phyloP scores from a whole-genome alignment of 1,284 basidiomycete genomes.

The Phaffia rhodozyma region DNA sequence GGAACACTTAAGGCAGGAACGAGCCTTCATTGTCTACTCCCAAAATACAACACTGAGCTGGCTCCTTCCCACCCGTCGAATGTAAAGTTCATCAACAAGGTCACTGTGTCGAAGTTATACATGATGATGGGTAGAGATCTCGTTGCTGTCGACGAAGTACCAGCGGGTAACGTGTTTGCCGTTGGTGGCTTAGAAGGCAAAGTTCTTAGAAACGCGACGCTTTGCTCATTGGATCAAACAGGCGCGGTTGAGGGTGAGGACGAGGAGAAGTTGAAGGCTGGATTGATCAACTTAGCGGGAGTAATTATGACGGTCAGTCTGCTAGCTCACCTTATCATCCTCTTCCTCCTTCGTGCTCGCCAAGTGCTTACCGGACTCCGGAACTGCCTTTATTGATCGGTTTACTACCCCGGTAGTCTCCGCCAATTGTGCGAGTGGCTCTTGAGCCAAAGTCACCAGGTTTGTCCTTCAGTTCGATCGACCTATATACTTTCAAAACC shows the following conservation, averaged over 20 bases:
- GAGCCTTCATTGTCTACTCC: slow-evolving; percentile 62
- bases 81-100: slow-evolving; percentile 49
- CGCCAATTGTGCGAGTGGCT: slow-evolving; percentile 91
- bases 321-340: background rate
- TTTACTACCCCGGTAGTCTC: slow-evolving; percentile 40
- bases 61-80: slow-evolving; percentile 59
- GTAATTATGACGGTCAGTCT: slow-evolving; percentile 53
- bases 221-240: slow-evolving; percentile 49
- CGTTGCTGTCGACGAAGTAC: slow-evolving; percentile 65
- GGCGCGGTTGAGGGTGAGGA: slow-evolving; percentile 32
- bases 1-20: slow-evolving; percentile 62
- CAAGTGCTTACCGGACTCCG: slow-evolving; percentile 9
- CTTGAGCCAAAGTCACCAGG: slow-evolving; percentile 72
- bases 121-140: slow-evolving; percentile 98
- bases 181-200: slow-evolving; percentile 80
- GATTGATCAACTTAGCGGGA: slow-evolving; percentile 71
- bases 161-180: slow-evolving; percentile 94
- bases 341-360: too few relatives aligned
- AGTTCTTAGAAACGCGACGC: slow-evolving; percentile 80
- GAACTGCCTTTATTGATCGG: background rate
- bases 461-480: slow-evolving; percentile 22
- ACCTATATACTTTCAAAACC: background rate
- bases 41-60: slow-evolving; percentile 70
- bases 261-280: slow-evolving; percentile 34
- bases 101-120: slow-evolving; percentile 67